phyloP scores from a whole-genome alignment of 2,329 filamentous ascomycete species.

The Paecilomyces fulvus region DNA sequence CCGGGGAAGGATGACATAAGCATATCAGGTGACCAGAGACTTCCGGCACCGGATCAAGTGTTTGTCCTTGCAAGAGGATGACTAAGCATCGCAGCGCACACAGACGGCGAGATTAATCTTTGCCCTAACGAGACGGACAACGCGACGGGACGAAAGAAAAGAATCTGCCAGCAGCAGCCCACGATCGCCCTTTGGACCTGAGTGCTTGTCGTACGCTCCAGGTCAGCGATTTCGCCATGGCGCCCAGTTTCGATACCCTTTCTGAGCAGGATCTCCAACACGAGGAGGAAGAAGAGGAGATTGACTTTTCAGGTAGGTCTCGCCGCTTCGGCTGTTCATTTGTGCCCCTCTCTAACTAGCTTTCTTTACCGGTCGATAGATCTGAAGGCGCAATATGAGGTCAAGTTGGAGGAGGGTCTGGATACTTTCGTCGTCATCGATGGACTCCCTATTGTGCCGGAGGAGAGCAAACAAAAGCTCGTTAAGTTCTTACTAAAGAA shows the following conservation, averaged over 20 bases:
- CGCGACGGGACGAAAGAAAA: conserved; percentile 2
- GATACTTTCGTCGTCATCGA: conserved; percentile 96
- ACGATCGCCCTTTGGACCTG: conserved; percentile 7
- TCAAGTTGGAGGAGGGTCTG: conserved; percentile 89
- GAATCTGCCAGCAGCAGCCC: background rate
- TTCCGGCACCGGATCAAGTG: background rate
- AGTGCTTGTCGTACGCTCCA: conserved; percentile 11
- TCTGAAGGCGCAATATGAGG: conserved; percentile 87
- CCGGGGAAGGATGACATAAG: conserved; percentile 1
- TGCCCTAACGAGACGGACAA: conserved; percentile 2
- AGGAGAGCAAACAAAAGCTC: conserved; percentile 87
- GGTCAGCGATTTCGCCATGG: conserved; percentile 56
- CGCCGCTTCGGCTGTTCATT: conserved; percentile 8
- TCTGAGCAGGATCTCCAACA: conserved; percentile 78
- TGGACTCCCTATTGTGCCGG: conserved; percentile 79
- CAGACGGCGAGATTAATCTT: conserved; percentile 7
- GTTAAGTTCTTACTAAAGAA: conserved; percentile 95
- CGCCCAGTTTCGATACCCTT: conserved; percentile 85
- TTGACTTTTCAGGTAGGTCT: conserved; percentile 68
- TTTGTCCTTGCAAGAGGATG: conserved; percentile 1
- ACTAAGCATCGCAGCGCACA: conserved; percentile 12
- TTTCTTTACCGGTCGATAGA: conserved; percentile 41
- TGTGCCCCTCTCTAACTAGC: conserved; percentile 21
- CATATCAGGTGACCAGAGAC: background rate
- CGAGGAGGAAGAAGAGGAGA: conserved; percentile 82